phyloP scores from a whole-genome alignment of 1,139 yeast species.

The Saccharomyces hybrid region DNA sequence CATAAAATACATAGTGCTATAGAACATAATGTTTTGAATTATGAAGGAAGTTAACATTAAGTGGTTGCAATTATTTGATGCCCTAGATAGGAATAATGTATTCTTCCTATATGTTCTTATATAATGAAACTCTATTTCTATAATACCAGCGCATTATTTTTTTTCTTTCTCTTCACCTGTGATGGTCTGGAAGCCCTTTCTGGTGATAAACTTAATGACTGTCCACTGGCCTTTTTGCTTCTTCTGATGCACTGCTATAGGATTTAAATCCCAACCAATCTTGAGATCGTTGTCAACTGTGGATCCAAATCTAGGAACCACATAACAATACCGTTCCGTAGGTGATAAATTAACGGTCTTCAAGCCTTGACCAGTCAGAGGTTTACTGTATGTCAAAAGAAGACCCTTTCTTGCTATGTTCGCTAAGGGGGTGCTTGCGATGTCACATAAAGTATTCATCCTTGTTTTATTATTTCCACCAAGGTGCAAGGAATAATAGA shows the following conservation, averaged over 20 bases:
- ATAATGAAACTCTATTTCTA: neutral
- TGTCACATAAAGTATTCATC: conserved; percentile 70
- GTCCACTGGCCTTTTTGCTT: conserved; percentile 57
- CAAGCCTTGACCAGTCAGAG: conserved; percentile 74
- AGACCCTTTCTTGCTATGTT: conserved; percentile 71
- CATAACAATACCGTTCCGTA: conserved; percentile 75
- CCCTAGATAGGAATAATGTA: neutral
- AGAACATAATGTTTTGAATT: neutral
- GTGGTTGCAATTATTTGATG: neutral
- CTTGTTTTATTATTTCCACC: conserved; percentile 46
- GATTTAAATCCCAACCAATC: conserved; percentile 90
- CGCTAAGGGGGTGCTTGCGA: conserved; percentile 66
- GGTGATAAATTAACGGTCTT: conserved; percentile 65
- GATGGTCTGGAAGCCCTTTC: conserved; percentile 19
- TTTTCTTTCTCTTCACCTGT: conserved; percentile 7
- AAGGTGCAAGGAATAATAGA: conserved; percentile 56
- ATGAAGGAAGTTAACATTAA: neutral
- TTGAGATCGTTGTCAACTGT: conserved; percentile 68
- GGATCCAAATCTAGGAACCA: conserved; percentile 86
- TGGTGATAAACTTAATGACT: conserved; percentile 28
- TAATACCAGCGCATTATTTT: neutral
- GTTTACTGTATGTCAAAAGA: conserved; percentile 77
- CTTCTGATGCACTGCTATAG: conserved; percentile 65
- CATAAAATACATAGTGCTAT: neutral
- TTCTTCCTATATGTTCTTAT: neutral